These are phyloP conservation scores for Collybia mongolica DNA, from an alignment of 768 basidiomycete genomes.

Conservation along the genomic window DNA sequence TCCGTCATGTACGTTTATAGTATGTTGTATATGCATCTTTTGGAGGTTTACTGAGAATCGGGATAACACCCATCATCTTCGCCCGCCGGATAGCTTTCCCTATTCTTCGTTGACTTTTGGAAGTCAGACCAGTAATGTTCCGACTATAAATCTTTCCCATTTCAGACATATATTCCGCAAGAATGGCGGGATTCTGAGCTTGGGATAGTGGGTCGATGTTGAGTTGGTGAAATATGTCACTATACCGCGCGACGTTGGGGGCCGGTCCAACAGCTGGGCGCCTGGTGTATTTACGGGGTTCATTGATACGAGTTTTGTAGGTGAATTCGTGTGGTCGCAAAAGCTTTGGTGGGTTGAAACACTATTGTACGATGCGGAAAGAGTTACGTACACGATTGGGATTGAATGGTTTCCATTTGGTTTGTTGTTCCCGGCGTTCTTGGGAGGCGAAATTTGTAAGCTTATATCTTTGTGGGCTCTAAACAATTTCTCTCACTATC, in stretches of 20 bases:
- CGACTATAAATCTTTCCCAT: slow-evolving; percentile 84
- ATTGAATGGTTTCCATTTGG: slow-evolving; percentile 20
- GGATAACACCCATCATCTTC: slow-evolving; percentile 88
- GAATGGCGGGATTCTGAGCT: slow-evolving; percentile 55
- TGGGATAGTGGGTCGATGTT: slow-evolving; percentile 74
- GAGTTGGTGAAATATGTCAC: slow-evolving; percentile 72
- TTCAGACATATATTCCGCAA: slow-evolving; percentile 59
- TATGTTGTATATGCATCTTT: background rate
- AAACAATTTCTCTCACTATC: too few relatives aligned
- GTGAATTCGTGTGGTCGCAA: slow-evolving; percentile 25
- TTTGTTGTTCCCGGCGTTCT: background rate
- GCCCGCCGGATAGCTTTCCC: slow-evolving; percentile 87
- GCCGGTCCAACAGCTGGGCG: slow-evolving; percentile 54
- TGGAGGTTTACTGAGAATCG: slow-evolving; percentile 39
- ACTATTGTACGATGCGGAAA: background rate
- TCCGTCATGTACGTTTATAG: background rate
- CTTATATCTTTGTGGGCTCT: too few relatives aligned
- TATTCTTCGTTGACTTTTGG: slow-evolving; percentile 73
- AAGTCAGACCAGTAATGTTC: slow-evolving; percentile 67
- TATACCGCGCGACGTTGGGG: slow-evolving; percentile 46
- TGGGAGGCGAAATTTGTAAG: background rate
- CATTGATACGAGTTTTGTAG: slow-evolving; percentile 25
- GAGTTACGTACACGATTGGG: slow-evolving; percentile 17
- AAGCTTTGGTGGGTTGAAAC: slow-evolving; percentile 10
- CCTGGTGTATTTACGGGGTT: slow-evolving; percentile 15